Conservation (phyloP, 2,329 filamentous ascomycete genomes). For the Clonostachys byssicola region DNA sequence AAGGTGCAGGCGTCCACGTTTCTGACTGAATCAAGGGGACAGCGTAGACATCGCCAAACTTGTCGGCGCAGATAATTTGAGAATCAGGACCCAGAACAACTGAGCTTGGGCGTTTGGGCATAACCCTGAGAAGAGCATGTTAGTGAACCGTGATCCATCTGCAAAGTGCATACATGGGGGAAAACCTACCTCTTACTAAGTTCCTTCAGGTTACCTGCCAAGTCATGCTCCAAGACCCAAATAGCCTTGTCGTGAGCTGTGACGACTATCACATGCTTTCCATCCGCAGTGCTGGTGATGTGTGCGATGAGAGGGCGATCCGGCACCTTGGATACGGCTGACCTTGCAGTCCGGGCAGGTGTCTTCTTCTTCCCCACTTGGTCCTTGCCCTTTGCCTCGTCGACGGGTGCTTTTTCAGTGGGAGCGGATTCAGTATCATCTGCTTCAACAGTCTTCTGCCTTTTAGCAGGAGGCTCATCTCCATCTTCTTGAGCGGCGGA, state of each 20-base stretch:
- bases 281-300: conserved; percentile 58
- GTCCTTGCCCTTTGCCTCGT: conserved; percentile 4
- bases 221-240: conserved; percentile 71
- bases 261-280: conserved; percentile 68
- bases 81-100: conserved; percentile 66
- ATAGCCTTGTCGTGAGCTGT: conserved; percentile 91
- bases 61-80: conserved; percentile 81
- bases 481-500: conserved; percentile 8
- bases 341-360: conserved; percentile 14
- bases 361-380: conserved; percentile 7
- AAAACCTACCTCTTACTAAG: conserved; percentile 65
- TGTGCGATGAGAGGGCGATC: conserved; percentile 65
- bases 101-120: conserved; percentile 87
- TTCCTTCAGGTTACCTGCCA: conserved; percentile 56
- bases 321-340: conserved; percentile 19
- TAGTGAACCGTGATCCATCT: neutral
- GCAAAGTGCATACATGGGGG: neutral
- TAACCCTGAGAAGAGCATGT: conserved; percentile 45
- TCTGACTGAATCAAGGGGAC: conserved; percentile 59
- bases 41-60: conserved; percentile 94
- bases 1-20: conserved; percentile 3
- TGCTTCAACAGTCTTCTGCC: conserved; percentile 20
- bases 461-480: conserved; percentile 26
- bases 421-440: neutral
- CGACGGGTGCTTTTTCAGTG: conserved; percentile 10